Evolutionary conservation across 768 basidiomycete species (phyloP).

Genomic region (Gloeopeniophorella convolvens): DNA sequence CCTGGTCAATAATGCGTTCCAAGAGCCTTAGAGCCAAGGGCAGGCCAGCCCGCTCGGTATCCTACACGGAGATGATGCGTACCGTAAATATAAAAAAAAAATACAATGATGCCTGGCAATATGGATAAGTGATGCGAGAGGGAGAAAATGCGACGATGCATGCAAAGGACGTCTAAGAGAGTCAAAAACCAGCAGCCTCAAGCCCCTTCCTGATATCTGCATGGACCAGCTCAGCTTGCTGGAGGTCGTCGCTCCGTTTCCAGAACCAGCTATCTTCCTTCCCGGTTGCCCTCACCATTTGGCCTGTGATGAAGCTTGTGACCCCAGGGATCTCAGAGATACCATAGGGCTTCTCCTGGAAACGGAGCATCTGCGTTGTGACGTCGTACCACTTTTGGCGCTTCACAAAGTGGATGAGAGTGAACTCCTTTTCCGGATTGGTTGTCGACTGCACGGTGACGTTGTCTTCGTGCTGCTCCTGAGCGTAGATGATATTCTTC

Average conservation of each 20-base stretch:
- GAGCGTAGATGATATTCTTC: slow-evolving; percentile 50
- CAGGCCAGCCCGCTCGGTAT: not conserved
- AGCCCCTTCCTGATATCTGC: slow-evolving; percentile 63
- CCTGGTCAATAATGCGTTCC: slow-evolving; percentile 5
- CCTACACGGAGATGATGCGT: too few species aligned
- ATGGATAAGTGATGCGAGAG: not conserved
- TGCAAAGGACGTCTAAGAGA: not conserved
- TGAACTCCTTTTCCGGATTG: slow-evolving; percentile 15
- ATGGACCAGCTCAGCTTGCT: slow-evolving; percentile 50
- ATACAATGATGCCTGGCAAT: not conserved
- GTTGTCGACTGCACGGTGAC: slow-evolving; percentile 19
- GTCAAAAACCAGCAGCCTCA: slow-evolving; percentile 60
- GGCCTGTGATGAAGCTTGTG: slow-evolving; percentile 40
- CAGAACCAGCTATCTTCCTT: slow-evolving; percentile 50
- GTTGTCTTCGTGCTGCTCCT: slow-evolving; percentile 43
- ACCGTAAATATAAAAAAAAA: too few species aligned
- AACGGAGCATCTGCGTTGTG: slow-evolving; percentile 47
- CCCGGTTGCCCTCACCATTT: slow-evolving; percentile 35
- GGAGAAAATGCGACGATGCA: slow-evolving; percentile 4
- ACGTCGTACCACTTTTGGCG: slow-evolving; percentile 52
- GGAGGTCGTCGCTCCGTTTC: slow-evolving; percentile 53
- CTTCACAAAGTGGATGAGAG: slow-evolving; percentile 45
- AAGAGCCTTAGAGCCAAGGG: not conserved
- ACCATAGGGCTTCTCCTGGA: slow-evolving; percentile 47
- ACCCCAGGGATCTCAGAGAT: slow-evolving; percentile 42